Evolutionary conservation across 805 yeast genomes (phyloP).

Genomic region (Saccharomycopsis selenospora): DNA sequence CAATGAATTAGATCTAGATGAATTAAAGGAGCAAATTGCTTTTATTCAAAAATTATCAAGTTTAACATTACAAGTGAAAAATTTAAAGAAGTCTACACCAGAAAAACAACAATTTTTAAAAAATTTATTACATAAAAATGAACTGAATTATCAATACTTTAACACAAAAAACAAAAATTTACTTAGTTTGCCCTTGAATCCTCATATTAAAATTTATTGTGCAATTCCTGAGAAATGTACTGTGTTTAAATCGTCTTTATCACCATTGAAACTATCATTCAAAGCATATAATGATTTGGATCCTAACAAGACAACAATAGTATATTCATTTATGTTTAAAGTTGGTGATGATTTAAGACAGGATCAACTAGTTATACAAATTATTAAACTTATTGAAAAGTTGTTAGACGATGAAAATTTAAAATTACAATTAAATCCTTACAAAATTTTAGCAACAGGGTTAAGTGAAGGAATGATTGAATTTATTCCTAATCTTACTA

Average conservation of each 20-base stretch:
- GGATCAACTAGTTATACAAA: conserved; percentile 94
- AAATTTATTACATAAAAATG: conserved; percentile 37
- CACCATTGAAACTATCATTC: conserved; percentile 80
- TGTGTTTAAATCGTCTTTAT: conserved; percentile 85
- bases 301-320: not conserved
- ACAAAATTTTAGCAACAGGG: conserved; percentile 83
- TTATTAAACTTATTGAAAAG: conserved; percentile 84
- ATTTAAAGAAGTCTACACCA: conserved; percentile 64
- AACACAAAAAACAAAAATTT: conserved; percentile 40
- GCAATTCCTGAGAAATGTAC: conserved; percentile 70
- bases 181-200: conserved; percentile 76
- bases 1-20: conserved; percentile 24
- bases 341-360: conserved; percentile 94
- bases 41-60: conserved; percentile 59
- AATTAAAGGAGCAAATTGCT: conserved; percentile 46
- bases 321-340: conserved; percentile 82
- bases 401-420: conserved; percentile 82
- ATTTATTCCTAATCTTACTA: conserved; percentile 87
- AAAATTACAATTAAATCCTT: conserved; percentile 82
- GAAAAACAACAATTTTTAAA: conserved; percentile 63
- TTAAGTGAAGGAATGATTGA: conserved; percentile 89
- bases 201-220: conserved; percentile 65
- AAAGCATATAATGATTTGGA: conserved; percentile 35
- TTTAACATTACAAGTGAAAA: conserved; percentile 57
- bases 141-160: conserved; percentile 28